These are phyloP conservation scores for Ceratobasidium sp. DNA, from an alignment of 1,284 basidiomycete genomes.

Conservation along the genomic window DNA sequence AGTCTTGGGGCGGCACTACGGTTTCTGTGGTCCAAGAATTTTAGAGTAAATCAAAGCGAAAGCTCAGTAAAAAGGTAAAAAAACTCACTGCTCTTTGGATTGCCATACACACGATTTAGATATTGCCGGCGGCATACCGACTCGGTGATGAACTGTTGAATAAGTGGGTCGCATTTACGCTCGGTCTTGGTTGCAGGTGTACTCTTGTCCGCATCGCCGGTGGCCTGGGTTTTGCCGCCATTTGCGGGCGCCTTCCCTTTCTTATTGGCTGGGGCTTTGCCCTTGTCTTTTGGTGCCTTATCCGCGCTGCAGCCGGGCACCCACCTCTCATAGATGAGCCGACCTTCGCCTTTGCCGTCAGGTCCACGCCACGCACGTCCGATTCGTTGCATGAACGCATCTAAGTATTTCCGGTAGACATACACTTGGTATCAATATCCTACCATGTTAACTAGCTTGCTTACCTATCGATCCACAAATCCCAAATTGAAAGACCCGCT, in stretches of 20 bases:
- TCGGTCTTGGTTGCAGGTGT: neutral
- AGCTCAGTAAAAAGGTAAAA: neutral
- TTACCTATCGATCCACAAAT: constrained; percentile 22
- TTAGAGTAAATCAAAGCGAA: neutral
- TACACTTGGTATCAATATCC: neutral
- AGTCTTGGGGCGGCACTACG: constrained; percentile 2
- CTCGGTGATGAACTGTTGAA: neutral
- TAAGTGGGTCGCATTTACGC: neutral
- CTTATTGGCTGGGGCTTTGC: neutral
- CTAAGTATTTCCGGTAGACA: neutral
- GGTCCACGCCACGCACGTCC: constrained; percentile 6
- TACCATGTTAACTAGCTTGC: neutral
- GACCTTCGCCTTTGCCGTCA: constrained; percentile 2
- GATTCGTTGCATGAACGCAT: constrained; percentile 26
- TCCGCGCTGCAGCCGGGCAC: neutral
- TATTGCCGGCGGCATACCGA: neutral
- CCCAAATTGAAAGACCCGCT: constrained; percentile 19
- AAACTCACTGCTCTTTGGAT: neutral
- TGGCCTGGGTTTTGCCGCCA: too few relatives aligned
- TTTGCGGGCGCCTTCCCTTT: neutral
- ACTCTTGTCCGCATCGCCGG: too few relatives aligned
- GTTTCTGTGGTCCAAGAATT: neutral
- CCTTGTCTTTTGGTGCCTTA: constrained; percentile 1
- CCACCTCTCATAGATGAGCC: constrained; percentile 16
- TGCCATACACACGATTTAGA: constrained; percentile 2